phyloP scores from a whole-genome alignment of 192 early-diverging fungal species.

The Allomyces javanicus region DNA sequence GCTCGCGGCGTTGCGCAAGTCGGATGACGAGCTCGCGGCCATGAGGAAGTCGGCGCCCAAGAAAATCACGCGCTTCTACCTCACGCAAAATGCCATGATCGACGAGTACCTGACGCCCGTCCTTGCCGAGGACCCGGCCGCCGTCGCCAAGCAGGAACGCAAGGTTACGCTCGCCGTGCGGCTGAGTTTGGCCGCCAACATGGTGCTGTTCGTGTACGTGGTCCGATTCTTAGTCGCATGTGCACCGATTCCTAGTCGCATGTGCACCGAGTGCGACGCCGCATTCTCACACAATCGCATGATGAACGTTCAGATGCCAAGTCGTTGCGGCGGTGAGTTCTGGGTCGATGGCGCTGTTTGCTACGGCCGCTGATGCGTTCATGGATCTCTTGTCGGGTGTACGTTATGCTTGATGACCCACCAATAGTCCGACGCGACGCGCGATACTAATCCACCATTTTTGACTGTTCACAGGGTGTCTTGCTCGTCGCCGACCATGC shows the following conservation, averaged over 20 bases:
- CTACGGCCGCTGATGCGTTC: constrained; percentile 59
- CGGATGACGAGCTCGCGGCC: not conserved
- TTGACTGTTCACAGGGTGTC: constrained; percentile 25
- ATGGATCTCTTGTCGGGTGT: constrained; percentile 56
- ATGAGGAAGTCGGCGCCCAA: constrained; percentile 4
- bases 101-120: constrained; percentile 33
- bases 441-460: no score
- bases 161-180: not conserved
- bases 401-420: no score
- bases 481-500: not conserved
- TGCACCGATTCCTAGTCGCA: not conserved
- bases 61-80: constrained; percentile 45
- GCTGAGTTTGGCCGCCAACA: not conserved
- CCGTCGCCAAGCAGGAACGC: not conserved
- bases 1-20: no score
- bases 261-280: not conserved
- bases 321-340: constrained; percentile 48
- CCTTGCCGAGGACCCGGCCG: not conserved
- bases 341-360: constrained; percentile 53
- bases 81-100: constrained; percentile 63
- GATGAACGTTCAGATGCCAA: not conserved
- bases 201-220: not conserved
- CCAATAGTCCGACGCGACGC: no score
- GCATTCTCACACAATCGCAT: not conserved
- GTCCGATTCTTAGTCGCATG: not conserved